phyloP scores from a whole-genome alignment of 768 basidiomycete species.

The Suillus decipiens region DNA sequence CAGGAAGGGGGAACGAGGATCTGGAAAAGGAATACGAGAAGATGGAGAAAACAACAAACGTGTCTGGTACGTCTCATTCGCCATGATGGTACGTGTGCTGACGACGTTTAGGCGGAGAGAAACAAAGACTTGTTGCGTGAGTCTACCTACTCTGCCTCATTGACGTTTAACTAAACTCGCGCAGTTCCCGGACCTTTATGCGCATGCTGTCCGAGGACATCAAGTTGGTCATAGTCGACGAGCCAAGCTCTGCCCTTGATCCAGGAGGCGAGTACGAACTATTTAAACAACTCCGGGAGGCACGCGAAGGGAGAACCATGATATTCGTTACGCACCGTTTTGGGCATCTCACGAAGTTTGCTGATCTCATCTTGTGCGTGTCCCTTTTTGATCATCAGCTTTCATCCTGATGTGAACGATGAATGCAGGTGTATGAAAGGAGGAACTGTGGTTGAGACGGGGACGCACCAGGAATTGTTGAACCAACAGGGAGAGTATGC shows the following conservation, averaged over 20 bases:
- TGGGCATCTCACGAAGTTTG: slow-evolving; percentile 38
- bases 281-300: slow-evolving; percentile 28
- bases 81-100: background rate
- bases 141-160: background rate
- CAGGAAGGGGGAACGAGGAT: slow-evolving; percentile 16
- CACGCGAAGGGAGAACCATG: slow-evolving; percentile 38
- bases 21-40: slow-evolving; percentile 20
- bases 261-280: slow-evolving; percentile 36
- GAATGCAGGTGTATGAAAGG: slow-evolving; percentile 35
- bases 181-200: slow-evolving; percentile 42
- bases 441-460: slow-evolving; percentile 33
- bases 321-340: slow-evolving; percentile 44
- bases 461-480: slow-evolving; percentile 35
- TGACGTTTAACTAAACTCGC: background rate
- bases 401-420: background rate
- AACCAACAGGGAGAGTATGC: slow-evolving; percentile 33
- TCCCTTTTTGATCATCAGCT: background rate
- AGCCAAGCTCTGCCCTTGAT: slow-evolving; percentile 42
- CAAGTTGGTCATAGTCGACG: slow-evolving; percentile 36
- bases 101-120: slow-evolving; percentile 28
- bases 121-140: slow-evolving; percentile 33
- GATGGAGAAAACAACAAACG: slow-evolving; percentile 19
- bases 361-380: slow-evolving; percentile 39
- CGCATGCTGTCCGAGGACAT: slow-evolving; percentile 34
- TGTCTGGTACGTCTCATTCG: slow-evolving; percentile 25